Percentiles rank a stretch among this genome's conserved stretches.
Conservation (phyloP, 1,284 basidiomycete genomes). For the Termitomyces sp. region DNA sequence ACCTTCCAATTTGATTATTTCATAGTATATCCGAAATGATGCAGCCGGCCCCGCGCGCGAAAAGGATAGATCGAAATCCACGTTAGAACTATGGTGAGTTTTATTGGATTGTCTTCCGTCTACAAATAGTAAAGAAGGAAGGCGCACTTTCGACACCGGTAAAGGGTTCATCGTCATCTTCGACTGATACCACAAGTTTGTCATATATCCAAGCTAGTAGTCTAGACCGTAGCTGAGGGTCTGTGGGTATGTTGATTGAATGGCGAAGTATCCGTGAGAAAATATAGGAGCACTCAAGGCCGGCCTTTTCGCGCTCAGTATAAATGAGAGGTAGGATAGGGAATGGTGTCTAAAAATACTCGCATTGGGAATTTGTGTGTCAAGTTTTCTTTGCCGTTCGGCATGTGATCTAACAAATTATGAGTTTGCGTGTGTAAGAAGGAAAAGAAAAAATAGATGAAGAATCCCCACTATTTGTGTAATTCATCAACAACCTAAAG, state of each 20-base stretch:
- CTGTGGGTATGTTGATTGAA: conserved; percentile 46
- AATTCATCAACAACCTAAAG: neutral
- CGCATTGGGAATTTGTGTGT: conserved; percentile 40
- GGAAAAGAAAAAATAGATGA: conserved; percentile 21
- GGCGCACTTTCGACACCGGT: conserved; percentile 41
- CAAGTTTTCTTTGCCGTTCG: conserved; percentile 38
- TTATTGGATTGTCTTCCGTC: conserved; percentile 21
- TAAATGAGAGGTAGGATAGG: conserved; percentile 16
- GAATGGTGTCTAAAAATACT: conserved; percentile 6
- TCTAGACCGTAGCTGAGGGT: conserved; percentile 47
- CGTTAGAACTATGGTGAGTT: conserved; percentile 32
- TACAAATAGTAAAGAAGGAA: neutral
- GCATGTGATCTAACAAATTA: conserved; percentile 31
- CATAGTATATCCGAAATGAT: conserved; percentile 41
- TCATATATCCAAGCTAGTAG: conserved; percentile 60
- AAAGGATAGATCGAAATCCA: conserved; percentile 48
- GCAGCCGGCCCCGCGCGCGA: conserved; percentile 42
- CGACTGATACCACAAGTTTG: conserved; percentile 36
- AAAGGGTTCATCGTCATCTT: conserved; percentile 38
- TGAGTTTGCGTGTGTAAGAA: neutral
- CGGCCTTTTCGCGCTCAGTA: conserved; percentile 31
- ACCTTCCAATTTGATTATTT: conserved; percentile 17
- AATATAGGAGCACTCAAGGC: conserved; percentile 30
- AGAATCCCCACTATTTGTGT: conserved; percentile 43
- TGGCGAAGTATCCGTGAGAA: conserved; percentile 29